Evolutionary conservation across 148 eudicot species (phyloP).

Genomic region (Rhododendron molle): DNA sequence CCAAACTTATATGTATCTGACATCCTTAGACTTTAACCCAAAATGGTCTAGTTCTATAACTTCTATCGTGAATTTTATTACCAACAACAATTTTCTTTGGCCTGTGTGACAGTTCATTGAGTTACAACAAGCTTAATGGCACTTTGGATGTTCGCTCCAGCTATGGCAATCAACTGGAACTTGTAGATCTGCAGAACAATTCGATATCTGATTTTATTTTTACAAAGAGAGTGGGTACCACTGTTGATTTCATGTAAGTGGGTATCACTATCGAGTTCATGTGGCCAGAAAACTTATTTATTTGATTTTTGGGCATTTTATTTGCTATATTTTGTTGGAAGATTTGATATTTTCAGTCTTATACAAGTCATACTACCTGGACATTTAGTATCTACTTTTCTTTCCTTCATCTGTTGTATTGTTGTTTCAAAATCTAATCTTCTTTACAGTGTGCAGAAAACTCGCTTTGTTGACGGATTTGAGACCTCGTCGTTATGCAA

Average conservation of each 20-base stretch:
- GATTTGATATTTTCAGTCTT: background rate
- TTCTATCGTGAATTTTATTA: background rate
- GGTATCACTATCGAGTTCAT: no score
- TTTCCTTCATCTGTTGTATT: background rate
- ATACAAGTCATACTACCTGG: background rate
- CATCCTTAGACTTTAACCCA: background rate
- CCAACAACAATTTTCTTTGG: background rate
- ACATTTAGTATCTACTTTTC: background rate
- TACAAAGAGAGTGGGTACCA: background rate
- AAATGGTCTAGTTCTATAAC: background rate
- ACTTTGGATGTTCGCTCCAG: conserved; percentile 38
- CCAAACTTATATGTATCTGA: background rate
- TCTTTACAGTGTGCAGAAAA: no score
- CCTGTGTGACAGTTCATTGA: conserved; percentile 35
- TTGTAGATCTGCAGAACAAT: conserved; percentile 57
- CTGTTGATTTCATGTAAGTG: conserved; percentile 35
- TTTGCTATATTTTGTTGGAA: background rate
- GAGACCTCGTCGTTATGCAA: background rate
- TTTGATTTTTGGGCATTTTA: background rate
- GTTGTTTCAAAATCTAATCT: background rate
- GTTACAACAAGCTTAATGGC: conserved; percentile 52
- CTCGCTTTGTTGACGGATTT: background rate
- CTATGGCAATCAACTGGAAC: conserved; percentile 20
- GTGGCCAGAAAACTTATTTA: background rate
- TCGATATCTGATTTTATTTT: conserved; percentile 23